Conservation (phyloP, 2,329 filamentous ascomycete species). For the Westerdykella ornata region DNA sequence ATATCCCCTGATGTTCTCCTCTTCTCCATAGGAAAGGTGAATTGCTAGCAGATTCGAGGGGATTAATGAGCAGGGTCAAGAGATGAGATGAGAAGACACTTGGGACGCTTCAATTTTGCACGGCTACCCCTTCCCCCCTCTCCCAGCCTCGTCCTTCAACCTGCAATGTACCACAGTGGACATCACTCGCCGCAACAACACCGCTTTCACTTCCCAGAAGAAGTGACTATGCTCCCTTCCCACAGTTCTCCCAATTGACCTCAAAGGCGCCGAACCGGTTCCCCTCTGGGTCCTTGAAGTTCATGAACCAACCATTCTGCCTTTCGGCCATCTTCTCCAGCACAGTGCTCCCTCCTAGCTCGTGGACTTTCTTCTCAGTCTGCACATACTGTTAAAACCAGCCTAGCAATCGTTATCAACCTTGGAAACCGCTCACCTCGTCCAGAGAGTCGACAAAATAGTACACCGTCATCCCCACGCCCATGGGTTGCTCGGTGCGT, state of each 20-base stretch:
- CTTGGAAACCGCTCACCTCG: slow-evolving; percentile 8
- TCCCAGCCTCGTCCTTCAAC: no score
- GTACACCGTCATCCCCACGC: slow-evolving; percentile 15
- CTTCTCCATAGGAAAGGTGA: no score
- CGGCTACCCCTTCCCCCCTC: no score
- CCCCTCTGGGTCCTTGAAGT: slow-evolving; percentile 17
- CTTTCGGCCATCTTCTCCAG: slow-evolving; percentile 10
- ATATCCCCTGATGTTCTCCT: no score
- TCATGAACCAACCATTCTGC: slow-evolving; percentile 15
- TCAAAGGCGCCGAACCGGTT: slow-evolving; percentile 16
- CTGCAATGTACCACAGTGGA: no score
- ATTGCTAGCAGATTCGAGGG: no score
- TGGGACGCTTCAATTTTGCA: no score
- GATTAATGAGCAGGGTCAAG: no score
- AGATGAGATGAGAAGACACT: no score
- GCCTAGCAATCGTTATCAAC: neutral
- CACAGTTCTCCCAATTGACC: slow-evolving; percentile 5
- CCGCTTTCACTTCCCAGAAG: no score
- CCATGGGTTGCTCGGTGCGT: slow-evolving; percentile 11
- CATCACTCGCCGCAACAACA: no score
- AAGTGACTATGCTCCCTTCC: neutral
- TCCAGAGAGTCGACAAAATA: slow-evolving; percentile 14
- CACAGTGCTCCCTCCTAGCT: slow-evolving; percentile 11
- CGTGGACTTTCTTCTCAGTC: slow-evolving; percentile 10
- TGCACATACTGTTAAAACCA: slow-evolving; percentile 1